A percentile compares a stretch with the other conserved stretches of the same genome.
phyloP scores from a whole-genome alignment of 129 eudicot species.

The Logfia minima region DNA sequence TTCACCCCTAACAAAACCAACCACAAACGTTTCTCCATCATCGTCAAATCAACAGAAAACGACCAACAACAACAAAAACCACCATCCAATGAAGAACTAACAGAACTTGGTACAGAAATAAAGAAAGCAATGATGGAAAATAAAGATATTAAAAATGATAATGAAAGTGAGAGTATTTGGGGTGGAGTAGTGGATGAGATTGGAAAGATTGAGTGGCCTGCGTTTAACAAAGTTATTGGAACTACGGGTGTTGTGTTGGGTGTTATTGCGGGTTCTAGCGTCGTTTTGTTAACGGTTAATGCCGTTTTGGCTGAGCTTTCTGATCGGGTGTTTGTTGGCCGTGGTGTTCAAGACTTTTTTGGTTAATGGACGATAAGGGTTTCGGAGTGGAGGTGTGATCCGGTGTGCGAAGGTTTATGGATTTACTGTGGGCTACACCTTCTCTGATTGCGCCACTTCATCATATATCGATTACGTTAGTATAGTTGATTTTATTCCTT shows the following conservation, averaged over 20 bases:
- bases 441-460: constrained; percentile 16
- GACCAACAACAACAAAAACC: constrained; percentile 14
- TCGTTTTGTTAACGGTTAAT: constrained; percentile 84
- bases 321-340: constrained; percentile 74
- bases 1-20: neutral
- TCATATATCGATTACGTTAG: neutral
- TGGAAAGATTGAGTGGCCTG: constrained; percentile 83
- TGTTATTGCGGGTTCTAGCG: constrained; percentile 83
- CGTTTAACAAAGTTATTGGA: constrained; percentile 63
- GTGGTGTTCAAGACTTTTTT: constrained; percentile 87
- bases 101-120: constrained; percentile 60
- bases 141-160: constrained; percentile 38
- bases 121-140: constrained; percentile 63
- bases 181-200: constrained; percentile 78
- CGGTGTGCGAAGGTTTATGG: neutral
- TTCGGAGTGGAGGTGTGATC: neutral
- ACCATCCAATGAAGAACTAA: constrained; percentile 30
- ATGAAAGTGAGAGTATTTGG: constrained; percentile 33
- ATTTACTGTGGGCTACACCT: constrained; percentile 11
- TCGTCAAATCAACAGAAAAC: constrained; percentile 15
- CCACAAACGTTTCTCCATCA: constrained; percentile 1
- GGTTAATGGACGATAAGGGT: constrained; percentile 29
- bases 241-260: constrained; percentile 83
- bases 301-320: constrained; percentile 92
- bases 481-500: constrained; percentile 3